Conservation (phyloP, 306 rosid species). For the Senna siamea region DNA sequence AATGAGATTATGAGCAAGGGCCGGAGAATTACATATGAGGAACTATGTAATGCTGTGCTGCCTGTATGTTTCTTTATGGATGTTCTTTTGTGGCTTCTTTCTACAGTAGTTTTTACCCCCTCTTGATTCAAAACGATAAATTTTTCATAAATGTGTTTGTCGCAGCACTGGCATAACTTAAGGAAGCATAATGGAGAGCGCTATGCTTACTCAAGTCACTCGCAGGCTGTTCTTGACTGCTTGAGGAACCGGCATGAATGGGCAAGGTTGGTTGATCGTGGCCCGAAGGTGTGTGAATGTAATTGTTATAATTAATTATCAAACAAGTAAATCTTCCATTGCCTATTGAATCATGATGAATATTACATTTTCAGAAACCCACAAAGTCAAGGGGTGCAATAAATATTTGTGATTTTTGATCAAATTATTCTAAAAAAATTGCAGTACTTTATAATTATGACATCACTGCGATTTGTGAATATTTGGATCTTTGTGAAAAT, state of each 20-base stretch:
- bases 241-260: conserved; percentile 92
- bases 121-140: conserved; percentile 11
- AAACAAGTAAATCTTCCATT: conserved; percentile 4
- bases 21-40: conserved; percentile 87
- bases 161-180: conserved; percentile 94
- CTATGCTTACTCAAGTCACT: conserved; percentile 94
- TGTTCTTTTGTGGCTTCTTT: conserved; percentile 26
- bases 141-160: conserved; percentile 33
- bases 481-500: conserved; percentile 8
- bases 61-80: conserved; percentile 66
- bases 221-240: conserved; percentile 98
- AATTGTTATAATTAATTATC: conserved; percentile 19
- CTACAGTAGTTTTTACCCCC: neutral
- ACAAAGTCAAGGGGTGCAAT: conserved; percentile 13
- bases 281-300: conserved; percentile 79
- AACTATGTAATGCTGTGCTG: conserved; percentile 88
- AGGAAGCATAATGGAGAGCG: conserved; percentile 99
- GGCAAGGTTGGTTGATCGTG: conserved; percentile 97
- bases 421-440: conserved; percentile 23
- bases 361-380: conserved; percentile 19
- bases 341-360: conserved; percentile 27
- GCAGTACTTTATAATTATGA: neutral
- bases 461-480: conserved; percentile 1
- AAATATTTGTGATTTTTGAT: neutral
- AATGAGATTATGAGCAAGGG: conserved; percentile 97